These are phyloP conservation scores for Stagonosporopsis rhizophila DNA, from an alignment of 2,329 filamentous ascomycete species.

Conservation along the genomic window DNA sequence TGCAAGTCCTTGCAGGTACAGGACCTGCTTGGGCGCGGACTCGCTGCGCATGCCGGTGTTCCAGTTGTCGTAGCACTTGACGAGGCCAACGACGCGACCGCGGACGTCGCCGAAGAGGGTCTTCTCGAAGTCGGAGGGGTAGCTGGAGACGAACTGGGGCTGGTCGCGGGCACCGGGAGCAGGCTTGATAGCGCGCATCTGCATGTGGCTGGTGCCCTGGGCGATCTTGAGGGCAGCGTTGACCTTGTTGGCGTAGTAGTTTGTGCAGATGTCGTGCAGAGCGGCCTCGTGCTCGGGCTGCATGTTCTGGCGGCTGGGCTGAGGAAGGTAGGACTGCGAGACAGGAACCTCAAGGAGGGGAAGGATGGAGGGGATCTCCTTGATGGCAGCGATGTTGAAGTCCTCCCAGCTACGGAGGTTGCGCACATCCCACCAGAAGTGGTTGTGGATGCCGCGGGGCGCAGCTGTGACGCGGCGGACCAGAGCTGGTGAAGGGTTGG, in stretches of 20 bases:
- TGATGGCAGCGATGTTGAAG: conserved; percentile 77
- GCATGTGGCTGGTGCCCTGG: conserved; percentile 69
- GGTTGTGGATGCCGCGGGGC: conserved; percentile 72
- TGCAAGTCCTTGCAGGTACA: conserved; percentile 85
- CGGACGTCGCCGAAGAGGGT: conserved; percentile 56
- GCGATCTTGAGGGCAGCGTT: conserved; percentile 83
- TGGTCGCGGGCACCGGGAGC: conserved; percentile 59
- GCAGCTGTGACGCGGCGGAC: conserved; percentile 79
- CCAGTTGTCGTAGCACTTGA: conserved; percentile 92
- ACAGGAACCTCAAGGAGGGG: conserved; percentile 71
- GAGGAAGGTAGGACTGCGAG: conserved; percentile 66
- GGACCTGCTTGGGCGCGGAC: conserved; percentile 81
- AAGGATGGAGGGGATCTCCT: conserved; percentile 74
- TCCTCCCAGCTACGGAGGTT: conserved; percentile 83
- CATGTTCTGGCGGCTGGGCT: conserved; percentile 63
- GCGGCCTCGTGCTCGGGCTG: conserved; percentile 80
- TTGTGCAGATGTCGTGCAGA: conserved; percentile 76
- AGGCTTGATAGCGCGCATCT: conserved; percentile 52
- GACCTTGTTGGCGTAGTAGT: conserved; percentile 83
- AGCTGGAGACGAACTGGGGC: conserved; percentile 71
- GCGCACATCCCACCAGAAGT: conserved; percentile 97
- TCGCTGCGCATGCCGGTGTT: conserved; percentile 93
- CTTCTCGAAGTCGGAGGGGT: conserved; percentile 60
- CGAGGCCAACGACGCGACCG: conserved; percentile 78
- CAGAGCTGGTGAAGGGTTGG: conserved; percentile 82